Conservation (phyloP, 768 basidiomycete genomes). For the Paxillus involutus region DNA sequence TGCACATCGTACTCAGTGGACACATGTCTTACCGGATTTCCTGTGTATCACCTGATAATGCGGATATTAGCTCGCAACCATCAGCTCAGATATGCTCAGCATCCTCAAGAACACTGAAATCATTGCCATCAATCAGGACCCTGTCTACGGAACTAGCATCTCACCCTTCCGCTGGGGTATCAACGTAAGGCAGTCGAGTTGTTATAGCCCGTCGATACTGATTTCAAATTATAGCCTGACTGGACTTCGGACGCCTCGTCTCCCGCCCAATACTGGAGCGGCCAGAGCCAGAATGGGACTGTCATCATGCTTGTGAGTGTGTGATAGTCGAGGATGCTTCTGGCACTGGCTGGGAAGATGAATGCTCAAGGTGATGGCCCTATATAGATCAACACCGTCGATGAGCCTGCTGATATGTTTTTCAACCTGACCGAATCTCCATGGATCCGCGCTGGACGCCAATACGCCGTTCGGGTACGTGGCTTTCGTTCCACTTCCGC, state of each 20-base stretch:
- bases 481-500: neutral
- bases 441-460: conserved; percentile 64
- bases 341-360: neutral
- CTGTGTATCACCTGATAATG: neutral
- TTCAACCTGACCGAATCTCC: conserved; percentile 70
- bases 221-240: conserved; percentile 27
- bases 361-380: neutral
- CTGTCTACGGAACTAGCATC: conserved; percentile 58
- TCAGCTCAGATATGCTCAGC: conserved; percentile 47
- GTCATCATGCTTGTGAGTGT: conserved; percentile 61
- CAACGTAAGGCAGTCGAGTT: conserved; percentile 42
- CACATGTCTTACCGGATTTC: too few relatives aligned
- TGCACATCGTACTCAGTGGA: neutral
- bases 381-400: conserved; percentile 54
- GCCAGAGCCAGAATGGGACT: conserved; percentile 58
- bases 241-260: conserved; percentile 39
- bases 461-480: conserved; percentile 60
- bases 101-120: conserved; percentile 64
- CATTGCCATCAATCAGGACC: conserved; percentile 66
- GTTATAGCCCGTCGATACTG: neutral
- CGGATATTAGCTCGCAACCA: conserved; percentile 43
- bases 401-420: conserved; percentile 51
- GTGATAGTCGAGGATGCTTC: neutral
- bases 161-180: conserved; percentile 70
- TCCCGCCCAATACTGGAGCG: conserved; percentile 71